Conservation (phyloP, 2,329 filamentous ascomycete species). For the Fusarium haematococcum region DNA sequence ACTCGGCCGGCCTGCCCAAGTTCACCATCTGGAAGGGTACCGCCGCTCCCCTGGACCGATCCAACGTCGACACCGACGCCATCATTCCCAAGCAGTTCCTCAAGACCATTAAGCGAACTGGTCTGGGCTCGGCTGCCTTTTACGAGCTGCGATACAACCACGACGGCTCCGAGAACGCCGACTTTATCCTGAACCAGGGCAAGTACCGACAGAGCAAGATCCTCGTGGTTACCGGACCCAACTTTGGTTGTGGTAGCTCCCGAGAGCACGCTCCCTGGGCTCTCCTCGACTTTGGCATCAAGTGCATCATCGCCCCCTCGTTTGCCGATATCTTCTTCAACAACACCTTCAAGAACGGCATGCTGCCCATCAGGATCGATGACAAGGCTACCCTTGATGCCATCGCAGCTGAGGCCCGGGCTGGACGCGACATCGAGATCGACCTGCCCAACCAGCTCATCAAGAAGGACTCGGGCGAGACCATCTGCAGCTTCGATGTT, state of each 20-base stretch:
- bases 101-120: constrained; percentile 98
- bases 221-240: constrained; percentile 88
- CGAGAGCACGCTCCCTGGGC: constrained; percentile 98
- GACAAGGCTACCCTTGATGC: constrained; percentile 74
- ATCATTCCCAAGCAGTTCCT: constrained; percentile 99
- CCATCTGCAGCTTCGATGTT: constrained; percentile 84
- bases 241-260: constrained; percentile 94
- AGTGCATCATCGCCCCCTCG: constrained; percentile 89
- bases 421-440: constrained; percentile 87
- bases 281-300: constrained; percentile 95
- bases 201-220: constrained; percentile 89
- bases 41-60: constrained; percentile 85
- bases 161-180: constrained; percentile 78
- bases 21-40: constrained; percentile 88
- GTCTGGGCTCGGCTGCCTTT: constrained; percentile 90
- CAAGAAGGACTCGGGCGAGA: constrained; percentile 78
- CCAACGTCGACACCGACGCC: constrained; percentile 98
- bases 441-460: constrained; percentile 89
- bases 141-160: constrained; percentile 82
- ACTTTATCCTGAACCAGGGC: constrained; percentile 91
- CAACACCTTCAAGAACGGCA: constrained; percentile 99
- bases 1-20: constrained; percentile 77
- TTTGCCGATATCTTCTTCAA: constrained; percentile 90
- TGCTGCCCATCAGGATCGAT: constrained; percentile 86
- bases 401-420: constrained; percentile 81